Evolutionary conservation across 2,329 filamentous ascomycete genomes (phyloP).

Genomic region (Paraconiothyrium sp.): DNA sequence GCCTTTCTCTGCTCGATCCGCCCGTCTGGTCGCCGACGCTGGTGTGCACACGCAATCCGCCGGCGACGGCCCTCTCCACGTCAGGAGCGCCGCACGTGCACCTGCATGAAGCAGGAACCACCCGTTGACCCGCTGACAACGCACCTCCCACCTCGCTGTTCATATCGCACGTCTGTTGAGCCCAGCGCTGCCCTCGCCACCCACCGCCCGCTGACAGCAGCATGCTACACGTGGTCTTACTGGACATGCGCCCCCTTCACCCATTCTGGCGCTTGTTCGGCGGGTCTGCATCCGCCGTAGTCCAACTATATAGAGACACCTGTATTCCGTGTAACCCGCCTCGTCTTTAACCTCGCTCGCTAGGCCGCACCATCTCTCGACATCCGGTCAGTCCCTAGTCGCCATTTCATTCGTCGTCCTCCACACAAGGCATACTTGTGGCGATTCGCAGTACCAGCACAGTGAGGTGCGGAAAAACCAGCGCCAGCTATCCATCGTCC

Average conservation of each 20-base stretch:
- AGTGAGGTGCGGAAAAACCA: constrained; percentile 17
- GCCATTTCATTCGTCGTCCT: neutral
- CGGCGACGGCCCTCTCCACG: constrained; percentile 33
- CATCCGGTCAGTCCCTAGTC: constrained; percentile 35
- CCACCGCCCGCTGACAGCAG: constrained; percentile 18
- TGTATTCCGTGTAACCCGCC: constrained; percentile 46
- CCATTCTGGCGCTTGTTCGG: constrained; percentile 32
- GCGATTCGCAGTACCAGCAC: constrained; percentile 15
- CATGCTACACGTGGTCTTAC: constrained; percentile 29
- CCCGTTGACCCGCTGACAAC: constrained; percentile 23
- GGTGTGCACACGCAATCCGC: neutral
- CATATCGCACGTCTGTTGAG: constrained; percentile 31
- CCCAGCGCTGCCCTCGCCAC: constrained; percentile 40
- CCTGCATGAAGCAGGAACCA: constrained; percentile 47
- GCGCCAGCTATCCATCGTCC: constrained; percentile 16
- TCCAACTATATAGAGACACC: constrained; percentile 46
- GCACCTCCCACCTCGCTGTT: constrained; percentile 41
- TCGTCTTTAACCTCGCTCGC: constrained; percentile 27
- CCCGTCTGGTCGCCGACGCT: neutral
- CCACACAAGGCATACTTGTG: constrained; percentile 12
- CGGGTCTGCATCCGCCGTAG: constrained; percentile 25
- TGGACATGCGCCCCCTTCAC: constrained; percentile 30
- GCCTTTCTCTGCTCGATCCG: constrained; percentile 16
- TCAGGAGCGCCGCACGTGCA: constrained; percentile 29
- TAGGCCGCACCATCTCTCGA: constrained; percentile 26